Evolutionary conservation across 495 filamentous ascomycete genomes (phyloP).

Genomic region (Talaromyces adpressus): DNA sequence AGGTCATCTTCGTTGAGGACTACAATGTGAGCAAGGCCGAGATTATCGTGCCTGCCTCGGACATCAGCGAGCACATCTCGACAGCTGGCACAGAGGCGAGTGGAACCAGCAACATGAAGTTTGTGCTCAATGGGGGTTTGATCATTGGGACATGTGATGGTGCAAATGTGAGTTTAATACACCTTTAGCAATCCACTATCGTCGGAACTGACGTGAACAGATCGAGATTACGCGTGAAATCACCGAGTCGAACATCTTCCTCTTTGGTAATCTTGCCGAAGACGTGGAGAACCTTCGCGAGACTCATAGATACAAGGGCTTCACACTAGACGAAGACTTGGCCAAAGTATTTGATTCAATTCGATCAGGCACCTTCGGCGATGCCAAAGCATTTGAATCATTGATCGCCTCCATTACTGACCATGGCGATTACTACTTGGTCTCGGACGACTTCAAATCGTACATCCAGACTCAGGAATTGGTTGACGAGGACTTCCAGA

Average conservation of each 20-base stretch:
- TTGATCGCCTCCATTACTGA: conserved; percentile 77
- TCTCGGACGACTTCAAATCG: conserved; percentile 91
- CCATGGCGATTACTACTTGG: conserved; percentile 95
- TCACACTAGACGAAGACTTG: conserved; percentile 70
- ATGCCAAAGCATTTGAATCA: conserved; percentile 64
- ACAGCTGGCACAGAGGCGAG: conserved; percentile 86
- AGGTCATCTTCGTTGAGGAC: conserved; percentile 95
- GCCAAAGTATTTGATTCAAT: conserved; percentile 77
- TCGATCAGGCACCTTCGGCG: conserved; percentile 68
- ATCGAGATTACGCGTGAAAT: conserved; percentile 98
- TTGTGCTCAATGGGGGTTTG: conserved; percentile 91
- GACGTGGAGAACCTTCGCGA: conserved; percentile 96
- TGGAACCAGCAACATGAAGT: conserved; percentile 89
- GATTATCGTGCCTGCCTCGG: conserved; percentile 88
- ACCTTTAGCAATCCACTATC: too few species aligned
- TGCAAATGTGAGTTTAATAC: conserved; percentile 89
- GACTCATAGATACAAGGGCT: conserved; percentile 73
- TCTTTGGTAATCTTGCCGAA: conserved; percentile 94
- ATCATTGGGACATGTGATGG: conserved; percentile 98
- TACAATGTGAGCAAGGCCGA: conserved; percentile 99
- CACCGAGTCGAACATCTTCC: conserved; percentile 93
- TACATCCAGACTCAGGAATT: conserved; percentile 85
- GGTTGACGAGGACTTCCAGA: conserved; percentile 82
- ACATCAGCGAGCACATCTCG: conserved; percentile 97
- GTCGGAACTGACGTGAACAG: conserved; percentile 39